These are phyloP conservation scores for Cutaneotrichosporon cyanovorans DNA, from an alignment of 1,284 basidiomycete species.

Conservation along the genomic window DNA sequence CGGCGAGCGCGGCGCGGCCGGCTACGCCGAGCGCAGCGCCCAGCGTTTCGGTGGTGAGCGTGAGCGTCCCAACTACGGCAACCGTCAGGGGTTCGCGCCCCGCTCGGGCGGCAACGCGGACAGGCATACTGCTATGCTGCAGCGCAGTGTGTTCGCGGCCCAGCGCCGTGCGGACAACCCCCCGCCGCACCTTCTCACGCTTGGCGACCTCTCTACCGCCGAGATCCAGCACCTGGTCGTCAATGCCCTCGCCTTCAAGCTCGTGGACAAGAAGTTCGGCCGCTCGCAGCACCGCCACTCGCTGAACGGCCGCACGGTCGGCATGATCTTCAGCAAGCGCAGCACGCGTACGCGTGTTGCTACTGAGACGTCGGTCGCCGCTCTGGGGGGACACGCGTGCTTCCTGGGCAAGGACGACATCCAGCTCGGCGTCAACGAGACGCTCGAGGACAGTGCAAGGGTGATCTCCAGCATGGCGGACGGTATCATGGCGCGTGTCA, in stretches of 20 bases:
- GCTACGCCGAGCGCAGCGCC: background rate
- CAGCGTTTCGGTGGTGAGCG: too few species aligned
- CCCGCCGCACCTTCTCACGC: constrained; percentile 37
- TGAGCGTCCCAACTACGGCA: too few species aligned
- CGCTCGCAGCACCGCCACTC: constrained; percentile 45
- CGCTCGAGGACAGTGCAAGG: constrained; percentile 66
- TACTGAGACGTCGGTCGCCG: constrained; percentile 67
- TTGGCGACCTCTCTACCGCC: constrained; percentile 37
- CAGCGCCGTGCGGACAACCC: background rate
- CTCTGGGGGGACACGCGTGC: constrained; percentile 81
- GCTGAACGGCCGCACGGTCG: constrained; percentile 72
- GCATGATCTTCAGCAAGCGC: constrained; percentile 85
- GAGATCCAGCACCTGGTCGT: constrained; percentile 34
- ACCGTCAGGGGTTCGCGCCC: too few species aligned
- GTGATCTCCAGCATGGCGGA: constrained; percentile 92
- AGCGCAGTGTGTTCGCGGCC: background rate
- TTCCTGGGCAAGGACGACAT: constrained; percentile 91
- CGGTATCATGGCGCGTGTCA: constrained; percentile 94
- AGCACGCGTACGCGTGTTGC: constrained; percentile 87
- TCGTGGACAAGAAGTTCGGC: constrained; percentile 22
- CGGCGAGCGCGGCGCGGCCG: background rate
- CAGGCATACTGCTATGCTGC: too few species aligned
- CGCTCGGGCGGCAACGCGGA: too few species aligned
- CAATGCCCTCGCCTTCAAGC: constrained; percentile 35
- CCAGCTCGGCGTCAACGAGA: constrained; percentile 94